Evolutionary conservation across 371 early-diverging fungal genomes (phyloP), one percentile per base, ranked within the genome.

Genomic region (Apophysomyces variabilis): DNA sequence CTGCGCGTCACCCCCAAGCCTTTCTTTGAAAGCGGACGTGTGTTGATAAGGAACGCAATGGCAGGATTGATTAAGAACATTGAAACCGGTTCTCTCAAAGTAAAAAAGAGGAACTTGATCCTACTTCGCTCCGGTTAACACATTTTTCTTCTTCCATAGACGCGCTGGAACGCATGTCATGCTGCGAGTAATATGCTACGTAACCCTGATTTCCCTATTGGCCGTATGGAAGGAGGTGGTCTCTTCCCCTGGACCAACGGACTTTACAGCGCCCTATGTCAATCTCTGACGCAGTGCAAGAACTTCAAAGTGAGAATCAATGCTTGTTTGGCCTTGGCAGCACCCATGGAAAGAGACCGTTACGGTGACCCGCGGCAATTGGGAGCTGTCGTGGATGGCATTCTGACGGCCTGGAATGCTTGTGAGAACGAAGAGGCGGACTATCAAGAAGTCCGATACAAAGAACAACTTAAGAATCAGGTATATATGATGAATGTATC

Each of bases 121-220:
- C 0, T 26, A 26, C 32, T 3, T 26, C 3, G 32, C 3, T 26
- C 32, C 32, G 32, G 32, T 26, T 26, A 26, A 26, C 32, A 26
- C 32, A 26, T 26, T 3, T 26, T 3, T 26, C 32, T 26, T 62
- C 32, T 13, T 46, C 18, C 8, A 46, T 60, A 92, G 88, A 85
- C 84, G 9, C 88, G 94, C 16, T 93, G 94, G 94, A 93, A 93
- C 71, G 90, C 94, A 4, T 92, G 92, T 69, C 87, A 93, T 74
- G 90, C 93, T 0, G 79, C 90, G 14, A 80, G 82, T 36, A 91
- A 90, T 64, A 82, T 90, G 62, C 73, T 93, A 6, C 67, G 75
- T 7, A 88, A 89, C 62, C 66, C 73, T 8, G 62, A 73, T 45
- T 86, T 92, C 66, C 92, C 93, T 7, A 85, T 91, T 56, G 89